Percentiles rank a stretch among this genome's conserved stretches.
Evolutionary conservation across 164 flowering plant genomes (phyloP).

Genomic region (grape (Vitis vinifera)): ASM3070453v1 NC_081808.1:670001-670500

Average conservation of each 20-base stretch:
- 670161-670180: background rate
- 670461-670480: constrained; percentile 78
- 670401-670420: constrained; percentile 29
- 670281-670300: background rate
- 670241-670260: too few relatives aligned
- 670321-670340: constrained; percentile 81
- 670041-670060: constrained; percentile 46
- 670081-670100: constrained; percentile 75
- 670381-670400: constrained; percentile 12
- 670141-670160: constrained; percentile 57
- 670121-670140: constrained; percentile 48
- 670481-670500: background rate
- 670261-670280: background rate
- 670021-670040: constrained; percentile 36
- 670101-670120: constrained; percentile 93
- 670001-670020: background rate
- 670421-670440: constrained; percentile 28
- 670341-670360: constrained; percentile 57
- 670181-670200: background rate
- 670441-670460: constrained; percentile 50
- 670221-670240: too few relatives aligned
- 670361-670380: constrained; percentile 36
- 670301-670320: constrained; percentile 67
- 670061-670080: constrained; percentile 65
- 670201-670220: too few relatives aligned